These are phyloP conservation scores for Centella asiatica DNA, from an alignment of 129 eudicot species.

Conservation along the genomic window DNA sequence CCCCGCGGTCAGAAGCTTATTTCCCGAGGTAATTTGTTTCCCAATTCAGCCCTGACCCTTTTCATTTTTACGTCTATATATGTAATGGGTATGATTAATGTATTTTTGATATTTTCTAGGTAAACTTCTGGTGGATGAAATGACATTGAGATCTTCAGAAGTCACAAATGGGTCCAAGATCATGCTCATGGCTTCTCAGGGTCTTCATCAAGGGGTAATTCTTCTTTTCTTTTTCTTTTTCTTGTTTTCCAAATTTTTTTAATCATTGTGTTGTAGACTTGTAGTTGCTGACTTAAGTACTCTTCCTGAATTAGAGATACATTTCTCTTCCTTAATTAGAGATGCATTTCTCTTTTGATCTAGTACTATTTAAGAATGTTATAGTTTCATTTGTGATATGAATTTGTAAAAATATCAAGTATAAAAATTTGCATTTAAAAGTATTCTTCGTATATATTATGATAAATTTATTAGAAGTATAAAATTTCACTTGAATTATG, in stretches of 20 bases:
- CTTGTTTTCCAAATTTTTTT: neutral
- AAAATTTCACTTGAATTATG: too few species aligned
- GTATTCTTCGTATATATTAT: too few species aligned
- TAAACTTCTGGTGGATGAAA: constrained; percentile 54
- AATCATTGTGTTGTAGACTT: neutral
- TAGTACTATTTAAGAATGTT: too few species aligned
- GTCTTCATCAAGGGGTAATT: constrained; percentile 97
- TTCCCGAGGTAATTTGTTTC: constrained; percentile 42
- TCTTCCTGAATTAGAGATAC: too few species aligned
- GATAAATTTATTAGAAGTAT: too few species aligned
- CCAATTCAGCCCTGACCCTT: neutral
- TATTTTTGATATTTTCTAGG: constrained; percentile 30
- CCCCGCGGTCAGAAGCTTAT: constrained; percentile 98
- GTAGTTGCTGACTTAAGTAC: neutral
- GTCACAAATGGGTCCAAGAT: constrained; percentile 51
- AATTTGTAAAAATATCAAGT: too few species aligned
- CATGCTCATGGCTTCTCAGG: constrained; percentile 90
- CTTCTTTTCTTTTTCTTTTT: neutral
- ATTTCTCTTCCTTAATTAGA: too few species aligned
- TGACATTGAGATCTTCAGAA: constrained; percentile 39
- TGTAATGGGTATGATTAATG: neutral
- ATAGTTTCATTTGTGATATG: too few species aligned
- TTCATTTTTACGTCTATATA: neutral
- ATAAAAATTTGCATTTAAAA: too few species aligned
- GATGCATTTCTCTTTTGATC: too few species aligned